Evolutionary conservation across 2,329 filamentous ascomycete species (phyloP).

Genomic region (Fusarium stilboides): DNA sequence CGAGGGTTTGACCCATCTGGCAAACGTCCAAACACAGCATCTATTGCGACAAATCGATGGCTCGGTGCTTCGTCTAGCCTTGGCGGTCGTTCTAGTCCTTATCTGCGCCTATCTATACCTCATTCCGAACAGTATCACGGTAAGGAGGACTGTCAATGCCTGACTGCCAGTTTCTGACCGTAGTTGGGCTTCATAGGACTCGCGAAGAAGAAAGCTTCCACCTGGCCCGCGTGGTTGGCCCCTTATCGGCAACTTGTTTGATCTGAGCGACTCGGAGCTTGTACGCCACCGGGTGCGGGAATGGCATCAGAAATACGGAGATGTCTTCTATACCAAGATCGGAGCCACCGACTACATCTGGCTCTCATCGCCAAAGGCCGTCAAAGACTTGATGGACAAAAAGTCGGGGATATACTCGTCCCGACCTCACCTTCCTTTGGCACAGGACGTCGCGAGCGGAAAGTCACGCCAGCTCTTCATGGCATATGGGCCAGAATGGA

Average conservation of each 20-base stretch:
- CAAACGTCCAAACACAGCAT: no score
- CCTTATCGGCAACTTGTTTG: slow-evolving; percentile 18
- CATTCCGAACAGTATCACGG: no score
- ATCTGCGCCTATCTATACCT: no score
- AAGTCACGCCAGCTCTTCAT: slow-evolving; percentile 32
- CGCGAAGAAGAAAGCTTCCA: slow-evolving; percentile 16
- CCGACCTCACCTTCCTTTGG: slow-evolving; percentile 22
- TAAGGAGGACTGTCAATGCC: no score
- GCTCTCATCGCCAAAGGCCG: slow-evolving; percentile 28
- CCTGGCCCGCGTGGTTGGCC: slow-evolving; percentile 28
- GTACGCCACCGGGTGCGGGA: slow-evolving; percentile 15
- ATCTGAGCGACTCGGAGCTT: slow-evolving; percentile 18
- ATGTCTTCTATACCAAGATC: slow-evolving; percentile 37
- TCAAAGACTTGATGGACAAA: slow-evolving; percentile 38
- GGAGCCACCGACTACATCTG: slow-evolving; percentile 32
- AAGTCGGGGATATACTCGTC: slow-evolving; percentile 32
- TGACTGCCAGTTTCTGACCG: no score
- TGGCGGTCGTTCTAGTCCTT: no score
- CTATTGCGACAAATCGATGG: no score
- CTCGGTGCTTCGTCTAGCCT: no score
- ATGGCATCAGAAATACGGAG: slow-evolving; percentile 26
- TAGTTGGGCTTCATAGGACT: slow-evolving; percentile 2
- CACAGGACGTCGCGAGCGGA: slow-evolving; percentile 25
- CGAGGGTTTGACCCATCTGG: no score
- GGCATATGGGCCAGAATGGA: slow-evolving; percentile 28